Percentiles rank a stretch among this genome's conserved stretches.
Evolutionary conservation across 176 grass and related monocot species (phyloP).

Genomic region (Musa beccarii): DNA sequence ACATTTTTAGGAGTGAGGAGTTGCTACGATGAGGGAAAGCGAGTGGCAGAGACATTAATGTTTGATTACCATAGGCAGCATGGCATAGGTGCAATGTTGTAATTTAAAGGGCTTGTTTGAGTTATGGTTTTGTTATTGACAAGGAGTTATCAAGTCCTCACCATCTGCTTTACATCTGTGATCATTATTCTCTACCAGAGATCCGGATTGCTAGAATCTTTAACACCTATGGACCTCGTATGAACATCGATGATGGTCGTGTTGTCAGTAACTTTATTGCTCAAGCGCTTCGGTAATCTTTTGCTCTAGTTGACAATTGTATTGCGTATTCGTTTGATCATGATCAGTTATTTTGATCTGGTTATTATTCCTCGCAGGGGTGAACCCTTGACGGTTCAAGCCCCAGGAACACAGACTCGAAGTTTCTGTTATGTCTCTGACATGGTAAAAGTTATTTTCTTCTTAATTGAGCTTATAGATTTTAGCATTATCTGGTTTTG

Average conservation of each 20-base stretch:
- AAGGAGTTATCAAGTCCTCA: not conserved
- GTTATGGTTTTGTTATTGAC: not conserved
- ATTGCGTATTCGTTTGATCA: not conserved
- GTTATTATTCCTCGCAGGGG: slow-evolving; percentile 38
- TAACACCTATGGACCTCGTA: slow-evolving; percentile 99
- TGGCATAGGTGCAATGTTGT: slow-evolving; percentile 70
- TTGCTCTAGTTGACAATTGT: not conserved
- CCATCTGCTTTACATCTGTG: slow-evolving; percentile 3
- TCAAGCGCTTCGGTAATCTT: slow-evolving; percentile 87
- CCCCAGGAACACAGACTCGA: slow-evolving; percentile 92
- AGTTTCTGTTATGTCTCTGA: slow-evolving; percentile 99
- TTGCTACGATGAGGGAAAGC: slow-evolving; percentile 99
- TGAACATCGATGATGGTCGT: slow-evolving; percentile 99
- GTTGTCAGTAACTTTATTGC: slow-evolving; percentile 99
- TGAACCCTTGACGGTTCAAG: slow-evolving; percentile 84
- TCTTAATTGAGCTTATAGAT: not conserved
- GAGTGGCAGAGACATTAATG: slow-evolving; percentile 97
- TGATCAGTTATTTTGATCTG: not conserved
- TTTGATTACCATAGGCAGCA: slow-evolving; percentile 99
- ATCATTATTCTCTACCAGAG: slow-evolving; percentile 37
- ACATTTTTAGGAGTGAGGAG: slow-evolving; percentile 69
- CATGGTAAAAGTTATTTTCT: slow-evolving; percentile 45
- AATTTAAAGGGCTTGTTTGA: not conserved
- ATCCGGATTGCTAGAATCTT: slow-evolving; percentile 99
- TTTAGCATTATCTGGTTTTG: not conserved